Base-by-base conservation (phyloP, 768 basidiomycete genomes). In the Mrakia frigida region DNA sequence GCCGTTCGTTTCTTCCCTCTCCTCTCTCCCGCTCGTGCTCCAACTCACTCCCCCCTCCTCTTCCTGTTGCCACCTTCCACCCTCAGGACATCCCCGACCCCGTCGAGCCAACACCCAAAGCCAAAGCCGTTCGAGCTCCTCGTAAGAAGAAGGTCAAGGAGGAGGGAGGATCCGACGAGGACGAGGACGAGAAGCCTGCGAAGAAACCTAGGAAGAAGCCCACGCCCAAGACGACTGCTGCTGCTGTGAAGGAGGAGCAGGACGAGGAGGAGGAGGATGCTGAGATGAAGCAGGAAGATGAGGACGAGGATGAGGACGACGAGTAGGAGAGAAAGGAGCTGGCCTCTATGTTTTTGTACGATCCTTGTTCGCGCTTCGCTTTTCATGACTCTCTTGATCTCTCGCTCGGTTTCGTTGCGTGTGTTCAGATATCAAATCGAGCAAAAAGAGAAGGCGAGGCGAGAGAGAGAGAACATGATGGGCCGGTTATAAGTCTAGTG, bases 41-140 rank as follows among this genome's bases (percentile, higher is more conserved):
- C 5, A 89, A 89, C 53, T 52, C 65, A 33, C 31, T 35, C 35
- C 4, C 25, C n/a, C 63, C 28, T 33, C 6, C n/a, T 5, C 41
- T 25, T 18, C 43, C 10, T 28, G 18, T 50, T n/a, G 16, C 31
- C 53, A 4, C 21, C 43, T 33, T 33, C 11, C n/a, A 0, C 52
- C 41, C 6, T 41, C 53, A 72, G 70, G 46, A 50, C 25, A 72
- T 72, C 25, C 70, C 52, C 25, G 70, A 72, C 53, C 70, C 70
- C 23, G 31, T 72, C 35, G 70, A 72, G 39, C 70, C 70, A 77
- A 74, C 67, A 59, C 18, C 74, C 74, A 33, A 74, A 76, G 25
- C 67, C 77, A 35, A 73, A 76, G 35, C 56, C 52, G 14, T 63
- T 43, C 61, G 60, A 41, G 60, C 77, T 76, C 70, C 56, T 35